Percentiles rank a stretch among this genome's conserved stretches.
These are phyloP conservation scores for Porcisia deanei DNA, from an alignment of 208 protist species.

Conservation along the genomic window DNA sequence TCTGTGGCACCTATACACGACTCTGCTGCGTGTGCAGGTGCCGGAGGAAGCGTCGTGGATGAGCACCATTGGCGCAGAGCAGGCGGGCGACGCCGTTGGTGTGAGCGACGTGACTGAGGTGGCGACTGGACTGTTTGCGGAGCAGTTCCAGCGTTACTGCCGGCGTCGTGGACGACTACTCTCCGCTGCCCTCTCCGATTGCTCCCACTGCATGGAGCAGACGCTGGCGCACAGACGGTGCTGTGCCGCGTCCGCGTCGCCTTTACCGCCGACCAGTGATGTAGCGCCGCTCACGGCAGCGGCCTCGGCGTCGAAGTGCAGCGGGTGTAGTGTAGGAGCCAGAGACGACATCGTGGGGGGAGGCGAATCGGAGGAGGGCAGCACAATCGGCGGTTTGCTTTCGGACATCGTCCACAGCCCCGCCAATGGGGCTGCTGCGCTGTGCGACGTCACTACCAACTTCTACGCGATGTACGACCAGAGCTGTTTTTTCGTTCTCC, in stretches of 20 bases:
- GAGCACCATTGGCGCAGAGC: slow-evolving; percentile 4
- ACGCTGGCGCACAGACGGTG: background rate
- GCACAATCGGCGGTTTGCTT: background rate
- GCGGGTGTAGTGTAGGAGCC: background rate
- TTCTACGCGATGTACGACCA: slow-evolving; percentile 60
- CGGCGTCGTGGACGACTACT: slow-evolving; percentile 1
- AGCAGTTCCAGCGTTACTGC: slow-evolving; percentile 5
- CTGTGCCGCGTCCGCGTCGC: background rate
- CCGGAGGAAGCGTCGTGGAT: slow-evolving; percentile 23
- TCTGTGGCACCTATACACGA: slow-evolving; percentile 22
- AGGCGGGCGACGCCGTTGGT: slow-evolving; percentile 6
- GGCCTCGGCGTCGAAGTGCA: background rate
- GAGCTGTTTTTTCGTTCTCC: slow-evolving; percentile 66
- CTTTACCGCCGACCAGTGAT: background rate
- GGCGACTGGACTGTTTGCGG: background rate
- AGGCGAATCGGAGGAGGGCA: background rate
- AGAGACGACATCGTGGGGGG: background rate
- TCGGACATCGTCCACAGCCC: background rate
- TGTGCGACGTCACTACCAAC: slow-evolving; percentile 20
- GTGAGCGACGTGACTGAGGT: slow-evolving; percentile 1
- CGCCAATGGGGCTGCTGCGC: background rate
- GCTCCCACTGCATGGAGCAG: background rate
- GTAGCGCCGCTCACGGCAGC: background rate
- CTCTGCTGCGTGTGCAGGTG: slow-evolving; percentile 25
- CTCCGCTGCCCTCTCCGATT: background rate